Evolutionary conservation across 1,139 yeast genomes (phyloP), one percentile per base, ranked within the genome.

Genomic region (Yamadazyma kanchanaburiensis): DNA sequence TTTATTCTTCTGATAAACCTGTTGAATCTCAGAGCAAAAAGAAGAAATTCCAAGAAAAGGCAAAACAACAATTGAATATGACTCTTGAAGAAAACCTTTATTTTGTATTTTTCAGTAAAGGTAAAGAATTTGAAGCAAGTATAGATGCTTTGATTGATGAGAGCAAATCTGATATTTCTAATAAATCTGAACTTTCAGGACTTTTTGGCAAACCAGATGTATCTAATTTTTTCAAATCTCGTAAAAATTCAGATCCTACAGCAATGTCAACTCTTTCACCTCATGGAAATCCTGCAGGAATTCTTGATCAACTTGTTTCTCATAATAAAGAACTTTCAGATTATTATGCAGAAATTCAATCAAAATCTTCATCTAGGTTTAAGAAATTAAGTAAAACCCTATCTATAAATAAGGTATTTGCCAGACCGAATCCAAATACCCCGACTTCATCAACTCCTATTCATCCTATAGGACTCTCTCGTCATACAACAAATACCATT

Each of bases 61-160:
- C 72, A 64, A 12, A 58, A 74, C 2, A 73, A 21, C 27, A 26
- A n/a, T 14, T 22, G 10, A 18, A 20, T 15, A 3, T 15, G 2
- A 6, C 11, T 8, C 12, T 16, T 8, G 80, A 80, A 0, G 89
- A 84, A 45, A 85, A 80, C 30, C 75, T 81, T 40, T 76, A 74
- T 35, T 72, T 88, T 42, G 73, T 85, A 43, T 82, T 86, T 43
- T 80, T 86, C 48, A 60, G 45, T 12, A 48, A 46, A 15, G 64
- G 65, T 3, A 42, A 48, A 3, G 50, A 46, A 4, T 60, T 64
- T 32, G 47, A 49, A 26, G 43, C 51, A 3, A 34, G 40, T 1
- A 46, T 64, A 27, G 46, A 44, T 10, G 43, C 46, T 12, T 42
- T 59, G 8, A 34, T 57, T 6, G 34, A 45, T 8, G 28, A 26